Evolutionary conservation across 2,329 filamentous ascomycete species (phyloP).

Genomic region (Aureobasidium sp.): DNA sequence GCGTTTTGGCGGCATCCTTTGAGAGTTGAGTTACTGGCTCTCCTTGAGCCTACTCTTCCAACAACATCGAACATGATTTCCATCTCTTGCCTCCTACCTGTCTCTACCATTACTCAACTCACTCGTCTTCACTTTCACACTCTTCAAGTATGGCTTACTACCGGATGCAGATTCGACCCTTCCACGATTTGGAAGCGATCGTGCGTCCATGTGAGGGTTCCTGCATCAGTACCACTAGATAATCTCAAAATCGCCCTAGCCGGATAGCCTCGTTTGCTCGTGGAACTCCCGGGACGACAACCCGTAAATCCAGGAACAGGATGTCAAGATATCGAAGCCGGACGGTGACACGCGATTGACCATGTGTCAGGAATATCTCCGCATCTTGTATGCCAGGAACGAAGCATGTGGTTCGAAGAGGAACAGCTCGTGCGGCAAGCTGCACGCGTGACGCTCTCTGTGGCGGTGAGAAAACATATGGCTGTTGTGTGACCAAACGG

Average conservation of each 20-base stretch:
- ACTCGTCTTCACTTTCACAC: not conserved
- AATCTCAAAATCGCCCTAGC: not conserved
- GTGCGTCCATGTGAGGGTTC: slow-evolving; percentile 10
- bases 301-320: not conserved
- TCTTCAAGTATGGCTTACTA: not conserved
- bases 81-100: not conserved
- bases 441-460: slow-evolving; percentile 5
- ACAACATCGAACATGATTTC: not conserved
- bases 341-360: slow-evolving; percentile 1
- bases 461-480: slow-evolving; percentile 12
- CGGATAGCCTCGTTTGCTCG: not conserved
- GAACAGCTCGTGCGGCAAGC: slow-evolving; percentile 8
- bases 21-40: not conserved
- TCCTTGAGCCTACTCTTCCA: not conserved
- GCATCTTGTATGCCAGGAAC: slow-evolving; percentile 2
- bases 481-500: slow-evolving; percentile 10
- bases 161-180: not conserved
- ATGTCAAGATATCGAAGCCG: not conserved
- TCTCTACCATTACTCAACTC: not conserved
- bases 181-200: slow-evolving; percentile 10
- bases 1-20: not conserved
- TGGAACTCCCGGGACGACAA: not conserved
- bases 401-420: not conserved
- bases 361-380: not conserved
- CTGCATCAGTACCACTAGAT: slow-evolving; percentile 1